Base-by-base conservation (phyloP, 23 red algal genomes). In the Gracilaria vermiculophylla region DNA sequence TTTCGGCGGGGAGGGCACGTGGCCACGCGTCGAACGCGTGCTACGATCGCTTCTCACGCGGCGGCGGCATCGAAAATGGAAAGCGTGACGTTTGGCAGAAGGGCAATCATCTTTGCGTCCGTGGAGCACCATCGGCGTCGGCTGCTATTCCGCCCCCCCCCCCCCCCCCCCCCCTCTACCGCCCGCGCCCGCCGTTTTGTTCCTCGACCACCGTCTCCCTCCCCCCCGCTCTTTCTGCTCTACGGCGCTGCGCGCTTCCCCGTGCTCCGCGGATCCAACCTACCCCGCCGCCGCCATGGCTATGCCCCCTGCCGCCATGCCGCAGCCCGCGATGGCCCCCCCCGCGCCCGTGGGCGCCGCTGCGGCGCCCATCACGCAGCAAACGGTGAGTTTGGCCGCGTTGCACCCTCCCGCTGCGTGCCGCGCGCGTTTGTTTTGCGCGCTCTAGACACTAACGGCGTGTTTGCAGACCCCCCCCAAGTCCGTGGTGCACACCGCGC, bases 401-500 rank as follows among this genome's bases (percentile, higher is more conserved):
- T 27, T 57, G n/a, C n/a, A n/a, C n/a, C n/a, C n/a, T n/a, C n/a
- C n/a, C n/a, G n/a, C n/a, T n/a, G n/a, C n/a, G n/a, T 24, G 2
- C 21, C 52, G 27, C 52, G 11, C 1, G 48, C 33, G 3, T 35
- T 4, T 32, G 0, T 33, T 24, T 39, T 34, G 10, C 25, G 13
- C 53, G 5, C 9, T 27, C 24, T 34, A 5, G 36, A 15, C n/a
- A 51, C 52, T 55, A 57, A 78, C 44, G 13, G 15, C 74, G 7
- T 13, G 13, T 21, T n/a, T 56, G 33, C 55, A 80, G 75, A 91
- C 42, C 14, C 47, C 87, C 21, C 87, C 94, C 56, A 81, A 91
- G 62, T 80, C 73, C 61, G 72, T 75, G 35, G 65, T 97, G 27
- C 83, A 97, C 17, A 97, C 95, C 15, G 62, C 65, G 10, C 95